phyloP scores from a whole-genome alignment of 768 basidiomycete genomes.

The Boletus sensibilis region DNA sequence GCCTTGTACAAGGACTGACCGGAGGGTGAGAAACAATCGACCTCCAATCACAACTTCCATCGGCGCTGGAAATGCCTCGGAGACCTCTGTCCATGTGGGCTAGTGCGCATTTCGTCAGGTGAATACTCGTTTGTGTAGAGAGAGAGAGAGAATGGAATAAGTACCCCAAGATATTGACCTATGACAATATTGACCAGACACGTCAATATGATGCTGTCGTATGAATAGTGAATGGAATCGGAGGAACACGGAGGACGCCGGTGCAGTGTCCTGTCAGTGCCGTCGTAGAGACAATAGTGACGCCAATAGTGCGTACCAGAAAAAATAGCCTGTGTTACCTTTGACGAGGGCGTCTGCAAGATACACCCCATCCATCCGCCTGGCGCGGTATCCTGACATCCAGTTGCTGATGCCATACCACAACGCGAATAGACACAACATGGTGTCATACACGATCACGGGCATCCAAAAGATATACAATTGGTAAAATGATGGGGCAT shows the following conservation, averaged over 20 bases:
- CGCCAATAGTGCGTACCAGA: not conserved
- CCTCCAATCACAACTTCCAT: not conserved
- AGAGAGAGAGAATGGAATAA: not conserved
- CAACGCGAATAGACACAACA: not conserved
- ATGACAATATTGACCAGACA: not conserved
- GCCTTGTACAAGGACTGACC: not conserved
- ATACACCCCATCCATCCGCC: not conserved
- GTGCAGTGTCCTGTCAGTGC: not conserved
- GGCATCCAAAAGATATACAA: not conserved
- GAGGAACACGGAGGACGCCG: not conserved
- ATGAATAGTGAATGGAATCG: too few relatives aligned
- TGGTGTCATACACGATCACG: not conserved
- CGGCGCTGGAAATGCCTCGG: not conserved
- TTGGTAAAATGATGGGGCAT: too few relatives aligned
- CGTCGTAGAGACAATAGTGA: not conserved
- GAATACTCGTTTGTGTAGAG: not conserved
- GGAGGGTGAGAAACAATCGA: not conserved
- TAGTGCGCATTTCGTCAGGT: not conserved
- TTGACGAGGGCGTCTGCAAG: not conserved
- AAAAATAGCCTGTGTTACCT: not conserved
- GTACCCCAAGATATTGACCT: not conserved
- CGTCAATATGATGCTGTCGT: not conserved
- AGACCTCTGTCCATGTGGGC: not conserved
- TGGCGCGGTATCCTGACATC: not conserved
- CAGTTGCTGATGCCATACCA: not conserved